Conservation (phyloP, 176 grass and related monocot genomes). For the Echinochloa phyllopogon region DNA sequence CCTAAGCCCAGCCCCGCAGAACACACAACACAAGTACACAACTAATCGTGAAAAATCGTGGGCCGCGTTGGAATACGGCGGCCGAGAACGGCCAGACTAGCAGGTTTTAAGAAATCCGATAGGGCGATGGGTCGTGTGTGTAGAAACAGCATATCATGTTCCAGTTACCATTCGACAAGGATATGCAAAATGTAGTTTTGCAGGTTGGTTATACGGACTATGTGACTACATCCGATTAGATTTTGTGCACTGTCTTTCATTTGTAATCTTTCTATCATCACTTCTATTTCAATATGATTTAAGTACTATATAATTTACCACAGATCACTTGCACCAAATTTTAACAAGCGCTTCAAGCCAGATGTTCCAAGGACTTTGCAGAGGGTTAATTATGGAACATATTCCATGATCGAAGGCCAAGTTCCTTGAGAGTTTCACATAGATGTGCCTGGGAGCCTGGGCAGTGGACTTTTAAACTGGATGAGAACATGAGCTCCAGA, state of each 20-base stretch:
- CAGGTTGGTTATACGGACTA: background rate
- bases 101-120: background rate
- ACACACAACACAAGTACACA: too few relatives aligned
- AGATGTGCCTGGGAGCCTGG: background rate
- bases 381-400: slow-evolving; percentile 56
- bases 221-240: slow-evolving; percentile 10
- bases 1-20: too few relatives aligned
- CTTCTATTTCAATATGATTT: slow-evolving; percentile 15
- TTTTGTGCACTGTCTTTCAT: background rate
- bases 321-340: slow-evolving; percentile 46
- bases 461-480: background rate
- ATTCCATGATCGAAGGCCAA: slow-evolving; percentile 54
- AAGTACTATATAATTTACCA: background rate
- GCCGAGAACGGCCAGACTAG: too few relatives aligned
- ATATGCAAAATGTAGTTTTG: slow-evolving; percentile 4
- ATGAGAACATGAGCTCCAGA: slow-evolving; percentile 6
- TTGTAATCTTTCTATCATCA: background rate
- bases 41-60: too few relatives aligned
- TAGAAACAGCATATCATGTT: background rate
- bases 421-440: slow-evolving; percentile 38
- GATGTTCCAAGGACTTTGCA: slow-evolving; percentile 46
- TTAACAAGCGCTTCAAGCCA: slow-evolving; percentile 60
- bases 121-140: background rate
- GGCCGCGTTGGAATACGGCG: too few relatives aligned
- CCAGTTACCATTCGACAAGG: background rate